Evolutionary conservation across 2,329 filamentous ascomycete genomes (phyloP).

Genomic region (Venturia carpophila): DNA sequence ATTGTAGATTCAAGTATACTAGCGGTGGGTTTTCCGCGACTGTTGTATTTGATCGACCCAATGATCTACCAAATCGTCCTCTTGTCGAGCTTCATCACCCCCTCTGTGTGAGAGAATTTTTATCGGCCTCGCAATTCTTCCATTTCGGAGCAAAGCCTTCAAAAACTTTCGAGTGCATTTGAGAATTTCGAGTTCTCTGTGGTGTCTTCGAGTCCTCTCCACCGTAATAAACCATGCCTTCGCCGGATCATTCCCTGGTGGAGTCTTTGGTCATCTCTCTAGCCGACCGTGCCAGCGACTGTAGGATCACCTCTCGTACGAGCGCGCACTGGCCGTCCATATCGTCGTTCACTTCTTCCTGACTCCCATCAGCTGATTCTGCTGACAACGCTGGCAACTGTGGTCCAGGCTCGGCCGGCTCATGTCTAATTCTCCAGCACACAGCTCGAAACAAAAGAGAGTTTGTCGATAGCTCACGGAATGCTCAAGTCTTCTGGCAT

Average conservation of each 20-base stretch:
- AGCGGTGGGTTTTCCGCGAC: too few relatives aligned
- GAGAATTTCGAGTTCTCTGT: too few relatives aligned
- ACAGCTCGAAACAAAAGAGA: neutral
- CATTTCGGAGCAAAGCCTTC: too few relatives aligned
- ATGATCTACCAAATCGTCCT: too few relatives aligned
- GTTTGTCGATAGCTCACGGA: constrained; percentile 14
- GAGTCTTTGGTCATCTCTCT: neutral
- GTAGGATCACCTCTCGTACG: neutral
- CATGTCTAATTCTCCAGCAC: neutral
- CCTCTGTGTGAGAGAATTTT: too few relatives aligned
- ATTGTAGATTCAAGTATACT: too few relatives aligned
- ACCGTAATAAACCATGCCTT: neutral
- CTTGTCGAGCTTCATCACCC: too few relatives aligned
- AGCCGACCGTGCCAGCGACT: neutral
- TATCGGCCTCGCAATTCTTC: too few relatives aligned
- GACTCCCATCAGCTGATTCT: neutral
- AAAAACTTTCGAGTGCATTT: too few relatives aligned
- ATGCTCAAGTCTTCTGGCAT: constrained; percentile 36
- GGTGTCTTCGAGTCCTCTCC: neutral
- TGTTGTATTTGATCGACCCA: too few relatives aligned
- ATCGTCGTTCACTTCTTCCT: neutral
- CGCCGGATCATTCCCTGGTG: neutral
- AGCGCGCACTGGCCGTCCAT: neutral
- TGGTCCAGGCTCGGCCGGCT: neutral
- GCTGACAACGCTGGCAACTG: neutral